These are phyloP conservation scores for Podospora didyma DNA, from an alignment of 495 filamentous ascomycete species.

Conservation along the genomic window DNA sequence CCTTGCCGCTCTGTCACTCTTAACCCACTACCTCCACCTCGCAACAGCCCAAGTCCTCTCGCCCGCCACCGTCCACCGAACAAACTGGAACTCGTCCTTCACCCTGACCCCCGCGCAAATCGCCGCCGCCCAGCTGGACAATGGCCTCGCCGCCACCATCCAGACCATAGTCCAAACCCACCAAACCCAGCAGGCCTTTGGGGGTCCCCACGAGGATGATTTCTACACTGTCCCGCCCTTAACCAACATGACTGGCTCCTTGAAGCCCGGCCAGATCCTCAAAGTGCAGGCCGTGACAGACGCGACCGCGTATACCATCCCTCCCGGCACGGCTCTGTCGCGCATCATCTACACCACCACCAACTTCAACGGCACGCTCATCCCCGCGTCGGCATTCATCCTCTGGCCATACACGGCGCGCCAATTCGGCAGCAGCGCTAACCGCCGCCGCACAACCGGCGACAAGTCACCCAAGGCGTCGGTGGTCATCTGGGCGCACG, in stretches of 20 bases:
- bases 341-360: conserved; percentile 47
- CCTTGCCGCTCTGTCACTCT: neutral
- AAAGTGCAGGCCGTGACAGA: conserved; percentile 35
- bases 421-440: neutral
- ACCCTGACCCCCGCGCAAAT: conserved; percentile 27
- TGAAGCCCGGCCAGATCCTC: conserved; percentile 28
- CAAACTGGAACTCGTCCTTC: conserved; percentile 35
- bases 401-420: conserved; percentile 47
- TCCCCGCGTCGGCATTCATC: conserved; percentile 49
- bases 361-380: conserved; percentile 39
- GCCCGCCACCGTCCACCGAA: neutral
- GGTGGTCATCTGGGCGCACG: conserved; percentile 51
- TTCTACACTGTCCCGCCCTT: conserved; percentile 24
- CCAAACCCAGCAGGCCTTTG: conserved; percentile 34
- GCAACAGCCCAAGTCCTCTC: neutral
- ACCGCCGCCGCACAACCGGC: neutral
- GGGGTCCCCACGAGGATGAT: conserved; percentile 20
- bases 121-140: conserved; percentile 22
- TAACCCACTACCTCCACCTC: neutral
- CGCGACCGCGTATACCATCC: conserved; percentile 30
- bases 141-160: conserved; percentile 13
- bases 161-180: conserved; percentile 34
- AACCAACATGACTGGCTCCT: neutral
- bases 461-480: conserved; percentile 19
- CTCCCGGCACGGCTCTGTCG: conserved; percentile 38